Percentiles rank a stretch among this genome's conserved stretches.
phyloP scores from a whole-genome alignment of 164 flowering plant species.

The Euptelea pleiosperma region DNA sequence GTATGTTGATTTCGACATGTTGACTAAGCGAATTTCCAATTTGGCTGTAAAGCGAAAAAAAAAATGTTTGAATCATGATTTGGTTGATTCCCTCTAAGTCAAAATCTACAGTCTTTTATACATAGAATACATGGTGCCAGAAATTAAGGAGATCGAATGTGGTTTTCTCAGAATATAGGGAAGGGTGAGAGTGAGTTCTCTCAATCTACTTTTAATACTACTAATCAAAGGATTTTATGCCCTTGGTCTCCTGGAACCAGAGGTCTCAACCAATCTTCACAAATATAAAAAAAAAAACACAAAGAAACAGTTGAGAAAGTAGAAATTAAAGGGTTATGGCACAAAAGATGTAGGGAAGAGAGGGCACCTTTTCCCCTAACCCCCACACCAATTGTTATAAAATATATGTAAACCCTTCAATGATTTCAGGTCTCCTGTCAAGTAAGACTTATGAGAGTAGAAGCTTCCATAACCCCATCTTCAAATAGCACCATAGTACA shows the following conservation, averaged over 20 bases:
- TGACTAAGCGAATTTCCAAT: no score
- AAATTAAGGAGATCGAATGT: neutral
- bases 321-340: neutral
- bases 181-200: neutral
- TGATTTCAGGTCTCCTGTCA: neutral
- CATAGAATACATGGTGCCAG: neutral
- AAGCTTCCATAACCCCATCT: conserved; percentile 5
- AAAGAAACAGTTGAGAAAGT: conserved; percentile 2
- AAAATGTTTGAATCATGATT: neutral
- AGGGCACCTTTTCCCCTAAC: conserved; percentile 10
- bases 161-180: conserved; percentile 4
- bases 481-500: neutral
- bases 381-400: neutral
- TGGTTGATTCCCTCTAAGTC: neutral
- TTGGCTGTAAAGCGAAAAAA: neutral
- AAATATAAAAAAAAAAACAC: neutral
- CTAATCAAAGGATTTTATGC: neutral
- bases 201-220: neutral
- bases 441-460: neutral
- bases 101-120: neutral
- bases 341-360: neutral
- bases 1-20: no score
- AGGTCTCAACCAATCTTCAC: neutral
- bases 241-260: conserved; percentile 2
- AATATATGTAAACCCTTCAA: neutral